Percentiles rank a stretch among this genome's conserved stretches.
Evolutionary conservation across 176 grass and related monocot species (phyloP).

Genomic region (Tillandsia leiboldiana): DNA sequence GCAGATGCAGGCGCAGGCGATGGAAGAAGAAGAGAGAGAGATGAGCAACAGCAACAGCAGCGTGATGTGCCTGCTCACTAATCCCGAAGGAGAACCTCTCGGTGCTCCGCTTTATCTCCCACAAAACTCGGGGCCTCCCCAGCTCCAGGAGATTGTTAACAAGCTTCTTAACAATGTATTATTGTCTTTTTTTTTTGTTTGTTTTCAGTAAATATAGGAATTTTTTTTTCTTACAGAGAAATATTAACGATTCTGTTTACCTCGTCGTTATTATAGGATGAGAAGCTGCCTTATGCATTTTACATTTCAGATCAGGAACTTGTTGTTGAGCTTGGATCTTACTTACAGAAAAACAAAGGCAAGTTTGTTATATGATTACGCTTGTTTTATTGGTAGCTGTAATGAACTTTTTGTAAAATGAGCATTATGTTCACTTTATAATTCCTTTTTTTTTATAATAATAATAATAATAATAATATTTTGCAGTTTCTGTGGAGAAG

Average conservation of each 20-base stretch:
- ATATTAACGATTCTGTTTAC: background rate
- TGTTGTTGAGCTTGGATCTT: slow-evolving; percentile 50
- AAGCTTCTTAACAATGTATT: slow-evolving; percentile 74
- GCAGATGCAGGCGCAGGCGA: background rate
- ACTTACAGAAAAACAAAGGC: slow-evolving; percentile 80
- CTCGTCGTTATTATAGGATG: slow-evolving; percentile 33
- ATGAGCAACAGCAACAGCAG: slow-evolving; percentile 14
- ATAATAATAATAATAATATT: background rate
- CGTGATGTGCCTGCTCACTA: slow-evolving; percentile 73
- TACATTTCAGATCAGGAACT: slow-evolving; percentile 92
- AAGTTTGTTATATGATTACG: background rate
- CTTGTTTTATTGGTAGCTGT: background rate
- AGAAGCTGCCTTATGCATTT: slow-evolving; percentile 80
- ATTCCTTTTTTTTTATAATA: background rate
- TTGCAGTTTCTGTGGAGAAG: slow-evolving; percentile 76
- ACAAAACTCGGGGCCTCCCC: slow-evolving; percentile 60
- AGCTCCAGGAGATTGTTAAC: slow-evolving; percentile 95
- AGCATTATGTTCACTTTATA: no score
- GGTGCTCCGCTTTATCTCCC: slow-evolving; percentile 72
- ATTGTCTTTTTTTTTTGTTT: background rate
- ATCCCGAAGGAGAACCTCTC: slow-evolving; percentile 63
- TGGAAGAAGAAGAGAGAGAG: slow-evolving; percentile 13
- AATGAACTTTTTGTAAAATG: no score
- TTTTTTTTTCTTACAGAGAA: background rate
- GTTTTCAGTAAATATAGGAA: background rate